These are phyloP conservation scores for Lasiodiplodia hormozganensis DNA, from an alignment of 2,329 filamentous ascomycete genomes.

Conservation along the genomic window DNA sequence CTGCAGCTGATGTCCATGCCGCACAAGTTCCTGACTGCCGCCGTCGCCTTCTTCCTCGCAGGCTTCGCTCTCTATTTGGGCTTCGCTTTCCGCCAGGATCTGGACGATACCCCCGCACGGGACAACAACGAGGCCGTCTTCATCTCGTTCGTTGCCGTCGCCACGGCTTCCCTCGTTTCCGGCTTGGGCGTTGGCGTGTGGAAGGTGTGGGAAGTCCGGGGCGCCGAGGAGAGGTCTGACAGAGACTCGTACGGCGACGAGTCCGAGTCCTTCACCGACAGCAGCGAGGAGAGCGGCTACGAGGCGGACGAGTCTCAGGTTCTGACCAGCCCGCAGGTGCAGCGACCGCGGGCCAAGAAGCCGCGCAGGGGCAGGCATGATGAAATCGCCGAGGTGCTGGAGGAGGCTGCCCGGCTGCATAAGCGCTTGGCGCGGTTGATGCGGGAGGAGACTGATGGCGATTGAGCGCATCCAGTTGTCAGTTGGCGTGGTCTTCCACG, in stretches of 20 bases:
- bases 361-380: neutral
- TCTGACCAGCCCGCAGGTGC: neutral
- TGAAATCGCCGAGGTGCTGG: slow-evolving; percentile 2
- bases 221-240: slow-evolving; percentile 2
- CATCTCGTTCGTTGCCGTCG: slow-evolving; percentile 3
- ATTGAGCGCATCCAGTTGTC: neutral
- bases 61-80: slow-evolving; percentile 13
- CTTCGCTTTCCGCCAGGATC: slow-evolving; percentile 21
- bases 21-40: slow-evolving; percentile 17
- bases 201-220: slow-evolving; percentile 13
- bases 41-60: slow-evolving; percentile 15
- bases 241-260: neutral
- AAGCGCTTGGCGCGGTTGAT: slow-evolving; percentile 3
- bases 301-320: neutral
- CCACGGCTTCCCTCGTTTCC: neutral
- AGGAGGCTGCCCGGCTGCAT: neutral
- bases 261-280: neutral
- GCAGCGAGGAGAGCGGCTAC: slow-evolving; percentile 8
- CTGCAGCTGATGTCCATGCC: slow-evolving; percentile 17
- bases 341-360: neutral
- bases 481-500: too few species aligned
- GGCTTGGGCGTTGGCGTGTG: slow-evolving; percentile 7
- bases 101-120: slow-evolving; percentile 17
- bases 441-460: neutral
- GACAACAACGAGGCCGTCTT: slow-evolving; percentile 23